These are phyloP conservation scores for Trichoderma pleuroti DNA, from an alignment of 2,329 filamentous ascomycete genomes.

Conservation along the genomic window DNA sequence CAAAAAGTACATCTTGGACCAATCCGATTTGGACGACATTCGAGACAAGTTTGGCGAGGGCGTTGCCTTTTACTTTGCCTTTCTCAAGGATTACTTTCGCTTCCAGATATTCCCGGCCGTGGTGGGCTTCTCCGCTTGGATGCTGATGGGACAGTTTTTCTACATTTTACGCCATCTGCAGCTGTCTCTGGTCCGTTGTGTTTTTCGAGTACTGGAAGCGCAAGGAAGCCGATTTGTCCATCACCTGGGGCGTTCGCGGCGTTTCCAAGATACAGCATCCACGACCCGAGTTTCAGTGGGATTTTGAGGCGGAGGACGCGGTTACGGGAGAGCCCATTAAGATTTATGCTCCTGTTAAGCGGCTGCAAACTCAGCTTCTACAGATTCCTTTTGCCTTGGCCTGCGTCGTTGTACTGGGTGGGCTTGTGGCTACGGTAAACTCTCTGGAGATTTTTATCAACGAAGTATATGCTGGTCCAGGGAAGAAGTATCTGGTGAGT, in stretches of 20 bases:
- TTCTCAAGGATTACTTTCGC: constrained; percentile 83
- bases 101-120: constrained; percentile 80
- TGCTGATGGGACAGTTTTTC: constrained; percentile 86
- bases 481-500: constrained; percentile 77
- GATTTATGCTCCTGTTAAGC: constrained; percentile 71
- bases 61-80: constrained; percentile 94
- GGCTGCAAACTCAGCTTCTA: constrained; percentile 71
- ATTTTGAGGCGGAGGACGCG: constrained; percentile 71
- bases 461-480: constrained; percentile 84
- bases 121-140: constrained; percentile 73
- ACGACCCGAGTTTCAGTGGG: constrained; percentile 73
- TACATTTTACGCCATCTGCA: constrained; percentile 71
- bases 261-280: constrained; percentile 78
- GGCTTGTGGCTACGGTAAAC: constrained; percentile 81
- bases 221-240: constrained; percentile 79
- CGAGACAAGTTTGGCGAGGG: constrained; percentile 75
- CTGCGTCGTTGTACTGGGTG: constrained; percentile 69
- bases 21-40: constrained; percentile 68
- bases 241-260: constrained; percentile 84
- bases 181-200: constrained; percentile 79
- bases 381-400: constrained; percentile 80
- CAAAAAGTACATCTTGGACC: constrained; percentile 64
- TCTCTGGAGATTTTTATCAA: constrained; percentile 94
- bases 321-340: constrained; percentile 76
- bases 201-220: constrained; percentile 98